Percentiles rank a stretch among this genome's conserved stretches.
phyloP scores from a whole-genome alignment of 179 eudicot genomes.

The Spergularia azorica region DNA sequence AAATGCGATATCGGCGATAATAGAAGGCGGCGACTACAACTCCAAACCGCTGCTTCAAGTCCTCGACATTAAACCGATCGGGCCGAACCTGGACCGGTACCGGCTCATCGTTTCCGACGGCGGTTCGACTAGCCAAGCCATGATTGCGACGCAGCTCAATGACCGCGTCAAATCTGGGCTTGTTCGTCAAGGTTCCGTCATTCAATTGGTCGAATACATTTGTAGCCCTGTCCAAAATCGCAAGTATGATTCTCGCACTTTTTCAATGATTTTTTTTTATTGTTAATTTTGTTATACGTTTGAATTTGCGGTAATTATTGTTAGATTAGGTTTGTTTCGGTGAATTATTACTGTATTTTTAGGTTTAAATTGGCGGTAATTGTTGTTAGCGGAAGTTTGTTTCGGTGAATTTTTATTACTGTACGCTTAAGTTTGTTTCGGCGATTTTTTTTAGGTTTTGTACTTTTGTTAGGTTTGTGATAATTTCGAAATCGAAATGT shows the following conservation, averaged over 20 bases:
- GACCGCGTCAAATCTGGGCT: conserved; percentile 62
- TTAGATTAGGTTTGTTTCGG: not conserved
- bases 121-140: conserved; percentile 58
- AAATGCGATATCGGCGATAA: conserved; percentile 65
- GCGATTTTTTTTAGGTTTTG: not conserved
- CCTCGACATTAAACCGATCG: conserved; percentile 56
- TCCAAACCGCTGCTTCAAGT: conserved; percentile 86
- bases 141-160: conserved; percentile 91
- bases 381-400: too few species aligned
- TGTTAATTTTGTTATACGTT: not conserved
- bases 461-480: not conserved
- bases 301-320: not conserved
- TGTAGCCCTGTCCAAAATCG: conserved; percentile 75
- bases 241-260: conserved; percentile 41
- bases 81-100: conserved; percentile 63
- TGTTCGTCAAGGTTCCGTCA: conserved; percentile 66
- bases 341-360: not conserved
- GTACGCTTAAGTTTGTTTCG: not conserved
- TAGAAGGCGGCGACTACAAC: conserved; percentile 67
- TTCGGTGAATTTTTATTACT: too few species aligned
- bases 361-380: not conserved
- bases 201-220: conserved; percentile 85
- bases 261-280: not conserved
- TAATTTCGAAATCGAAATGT: not conserved
- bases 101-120: conserved; percentile 71